A percentile compares a stretch with the other conserved stretches of the same genome.
Conservation (phyloP, 768 basidiomycete genomes). For the Strobilomyces echinocephalus region DNA sequence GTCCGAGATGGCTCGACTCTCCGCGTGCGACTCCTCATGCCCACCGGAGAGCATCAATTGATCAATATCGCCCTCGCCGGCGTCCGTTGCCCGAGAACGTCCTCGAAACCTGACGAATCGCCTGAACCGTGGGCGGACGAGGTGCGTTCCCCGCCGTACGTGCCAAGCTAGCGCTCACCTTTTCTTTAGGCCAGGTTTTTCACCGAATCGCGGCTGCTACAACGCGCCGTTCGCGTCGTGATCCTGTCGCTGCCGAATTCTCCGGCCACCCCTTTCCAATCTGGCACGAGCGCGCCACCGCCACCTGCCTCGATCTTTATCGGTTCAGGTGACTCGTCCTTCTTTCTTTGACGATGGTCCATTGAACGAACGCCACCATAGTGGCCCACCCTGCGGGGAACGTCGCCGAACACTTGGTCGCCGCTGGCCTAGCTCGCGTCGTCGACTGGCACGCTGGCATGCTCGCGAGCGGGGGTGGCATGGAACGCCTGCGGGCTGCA, state of each 20-base stretch:
- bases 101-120: constrained; percentile 67
- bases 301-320: constrained; percentile 83
- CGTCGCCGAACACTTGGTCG: constrained; percentile 84
- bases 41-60: constrained; percentile 86
- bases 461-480: constrained; percentile 75
- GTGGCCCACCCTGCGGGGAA: constrained; percentile 92
- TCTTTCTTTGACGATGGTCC: background rate
- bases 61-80: constrained; percentile 83
- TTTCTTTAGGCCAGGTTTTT: constrained; percentile 81
- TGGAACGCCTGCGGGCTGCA: constrained; percentile 82
- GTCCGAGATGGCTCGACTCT: constrained; percentile 91
- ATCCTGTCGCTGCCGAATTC: constrained; percentile 78
- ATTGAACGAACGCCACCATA: constrained; percentile 21
- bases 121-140: constrained; percentile 89
- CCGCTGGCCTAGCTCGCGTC: constrained; percentile 80
- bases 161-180: background rate
- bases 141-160: constrained; percentile 39
- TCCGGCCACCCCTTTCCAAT: constrained; percentile 76
- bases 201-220: constrained; percentile 82
- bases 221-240: constrained; percentile 69
- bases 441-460: constrained; percentile 99
- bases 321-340: constrained; percentile 56
- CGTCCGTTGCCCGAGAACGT: constrained; percentile 66
- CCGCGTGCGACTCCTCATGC: constrained; percentile 82
- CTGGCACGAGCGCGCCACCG: constrained; percentile 47